Percentiles rank a stretch among this genome's conserved stretches.
These are phyloP conservation scores for Baudoinia panamericana DNA, from an alignment of 495 filamentous ascomycete genomes.

Conservation along the genomic window DNA sequence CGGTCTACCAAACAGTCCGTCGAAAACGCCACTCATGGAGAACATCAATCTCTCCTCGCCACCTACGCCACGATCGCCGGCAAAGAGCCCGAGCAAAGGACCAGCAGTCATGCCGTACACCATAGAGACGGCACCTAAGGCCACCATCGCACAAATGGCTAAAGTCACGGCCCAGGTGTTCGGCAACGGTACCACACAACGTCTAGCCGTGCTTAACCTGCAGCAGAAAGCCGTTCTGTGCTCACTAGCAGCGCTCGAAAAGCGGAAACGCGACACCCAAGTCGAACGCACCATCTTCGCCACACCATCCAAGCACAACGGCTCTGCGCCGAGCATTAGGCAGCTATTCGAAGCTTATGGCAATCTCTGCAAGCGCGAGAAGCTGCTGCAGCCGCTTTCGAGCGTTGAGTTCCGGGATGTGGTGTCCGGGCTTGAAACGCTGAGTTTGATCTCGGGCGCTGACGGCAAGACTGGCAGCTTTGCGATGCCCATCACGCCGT, in stretches of 20 bases:
- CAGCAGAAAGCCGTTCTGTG: conserved; percentile 96
- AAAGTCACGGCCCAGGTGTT: conserved; percentile 77
- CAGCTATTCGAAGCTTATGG: conserved; percentile 68
- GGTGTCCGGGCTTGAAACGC: conserved; percentile 71
- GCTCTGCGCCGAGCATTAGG: conserved; percentile 58
- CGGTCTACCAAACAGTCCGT: conserved; percentile 40
- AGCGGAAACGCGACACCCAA: conserved; percentile 31
- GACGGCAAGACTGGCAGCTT: conserved; percentile 42
- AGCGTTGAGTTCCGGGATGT: conserved; percentile 89
- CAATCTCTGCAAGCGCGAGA: conserved; percentile 65
- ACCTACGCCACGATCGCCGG: conserved; percentile 22
- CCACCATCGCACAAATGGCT: conserved; percentile 78
- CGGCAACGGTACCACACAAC: conserved; percentile 66
- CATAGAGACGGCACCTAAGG: conserved; percentile 73
- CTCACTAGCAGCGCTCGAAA: conserved; percentile 69
- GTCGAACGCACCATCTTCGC: conserved; percentile 27
- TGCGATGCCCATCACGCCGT: conserved; percentile 25
- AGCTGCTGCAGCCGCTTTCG: conserved; percentile 72
- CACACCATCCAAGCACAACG: conserved; percentile 45
- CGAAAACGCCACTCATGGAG: conserved; percentile 48
- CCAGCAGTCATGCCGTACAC: conserved; percentile 28
- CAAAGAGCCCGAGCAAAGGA: conserved; percentile 6
- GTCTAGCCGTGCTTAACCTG: conserved; percentile 75
- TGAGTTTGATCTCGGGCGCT: conserved; percentile 60
- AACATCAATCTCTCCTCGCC: conserved; percentile 59